Conservation (phyloP, 2,329 filamentous ascomycete genomes). For the Fusarium sp. region DNA sequence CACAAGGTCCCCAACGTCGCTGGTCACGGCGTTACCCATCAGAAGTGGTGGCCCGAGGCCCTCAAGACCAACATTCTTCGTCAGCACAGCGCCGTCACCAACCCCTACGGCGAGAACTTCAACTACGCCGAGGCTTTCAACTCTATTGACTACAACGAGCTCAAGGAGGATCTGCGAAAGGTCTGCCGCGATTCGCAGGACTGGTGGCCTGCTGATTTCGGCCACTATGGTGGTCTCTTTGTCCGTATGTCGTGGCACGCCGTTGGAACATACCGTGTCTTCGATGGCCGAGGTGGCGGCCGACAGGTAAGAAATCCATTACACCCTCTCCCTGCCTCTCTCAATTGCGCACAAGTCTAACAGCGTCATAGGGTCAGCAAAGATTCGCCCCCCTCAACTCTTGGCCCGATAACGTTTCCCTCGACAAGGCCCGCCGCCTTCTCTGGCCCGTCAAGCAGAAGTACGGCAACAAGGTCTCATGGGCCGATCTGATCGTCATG, state of each 20-base stretch:
- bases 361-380: constrained; percentile 68
- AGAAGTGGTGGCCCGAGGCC: constrained; percentile 32
- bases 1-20: constrained; percentile 29
- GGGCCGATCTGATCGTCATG: constrained; percentile 78
- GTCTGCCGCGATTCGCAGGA: constrained; percentile 82
- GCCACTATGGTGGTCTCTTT: constrained; percentile 84
- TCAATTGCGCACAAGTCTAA: not conserved
- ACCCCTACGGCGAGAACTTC: constrained; percentile 31
- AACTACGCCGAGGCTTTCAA: constrained; percentile 32
- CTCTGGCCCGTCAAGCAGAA: constrained; percentile 85
- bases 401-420: constrained; percentile 82
- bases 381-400: constrained; percentile 84
- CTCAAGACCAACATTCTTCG: constrained; percentile 36
- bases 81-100: constrained; percentile 23
- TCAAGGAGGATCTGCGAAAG: constrained; percentile 77
- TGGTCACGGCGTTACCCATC: constrained; percentile 25
- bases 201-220: constrained; percentile 85
- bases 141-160: constrained; percentile 52
- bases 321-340: not conserved
- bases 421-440: constrained; percentile 84
- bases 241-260: constrained; percentile 86
- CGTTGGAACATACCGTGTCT: constrained; percentile 80
- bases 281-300: constrained; percentile 79
- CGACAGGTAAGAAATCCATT: constrained; percentile 58
- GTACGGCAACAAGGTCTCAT: constrained; percentile 85